Conservation (phyloP, 139 green algal genomes). For the Zygnema circumcarinatum region DNA sequence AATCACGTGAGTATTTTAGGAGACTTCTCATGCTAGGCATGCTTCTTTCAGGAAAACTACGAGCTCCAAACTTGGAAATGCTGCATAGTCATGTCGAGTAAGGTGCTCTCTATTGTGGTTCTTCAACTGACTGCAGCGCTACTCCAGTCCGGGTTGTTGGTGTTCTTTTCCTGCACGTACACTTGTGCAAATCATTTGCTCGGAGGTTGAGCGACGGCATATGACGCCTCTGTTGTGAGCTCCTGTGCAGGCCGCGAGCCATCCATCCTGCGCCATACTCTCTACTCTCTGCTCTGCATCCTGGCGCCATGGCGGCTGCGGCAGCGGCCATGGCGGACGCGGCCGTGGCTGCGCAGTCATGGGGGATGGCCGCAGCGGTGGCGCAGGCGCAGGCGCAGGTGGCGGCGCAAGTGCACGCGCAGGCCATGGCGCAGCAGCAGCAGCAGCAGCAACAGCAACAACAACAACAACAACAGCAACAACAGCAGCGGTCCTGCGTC, state of each 20-base stretch:
- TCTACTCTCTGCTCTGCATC: neutral
- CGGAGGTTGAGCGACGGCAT: neutral
- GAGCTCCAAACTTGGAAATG: too few species aligned
- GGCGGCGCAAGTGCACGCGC: slow-evolving; percentile 8
- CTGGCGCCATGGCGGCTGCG: neutral
- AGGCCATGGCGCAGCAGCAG: slow-evolving; percentile 1
- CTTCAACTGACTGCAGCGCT: neutral
- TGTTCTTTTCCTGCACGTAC: too few species aligned
- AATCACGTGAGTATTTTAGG: neutral
- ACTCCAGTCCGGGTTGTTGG: neutral
- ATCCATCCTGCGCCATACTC: neutral
- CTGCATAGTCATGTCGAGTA: neutral
- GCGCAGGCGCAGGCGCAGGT: slow-evolving; percentile 26
- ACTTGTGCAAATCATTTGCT: too few species aligned
- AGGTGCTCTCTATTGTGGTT: neutral
- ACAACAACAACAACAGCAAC: neutral
- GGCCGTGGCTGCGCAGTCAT: slow-evolving; percentile 1
- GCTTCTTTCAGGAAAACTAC: too few species aligned
- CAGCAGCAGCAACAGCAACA: neutral
- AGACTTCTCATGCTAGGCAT: neutral
- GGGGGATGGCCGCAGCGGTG: slow-evolving; percentile 7
- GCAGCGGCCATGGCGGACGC: neutral
- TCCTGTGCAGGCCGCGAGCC: neutral
- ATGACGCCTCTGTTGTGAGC: neutral
- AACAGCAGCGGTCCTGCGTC: neutral